phyloP scores from a whole-genome alignment of 2,329 filamentous ascomycete genomes.

The Colletotrichum sp. region DNA sequence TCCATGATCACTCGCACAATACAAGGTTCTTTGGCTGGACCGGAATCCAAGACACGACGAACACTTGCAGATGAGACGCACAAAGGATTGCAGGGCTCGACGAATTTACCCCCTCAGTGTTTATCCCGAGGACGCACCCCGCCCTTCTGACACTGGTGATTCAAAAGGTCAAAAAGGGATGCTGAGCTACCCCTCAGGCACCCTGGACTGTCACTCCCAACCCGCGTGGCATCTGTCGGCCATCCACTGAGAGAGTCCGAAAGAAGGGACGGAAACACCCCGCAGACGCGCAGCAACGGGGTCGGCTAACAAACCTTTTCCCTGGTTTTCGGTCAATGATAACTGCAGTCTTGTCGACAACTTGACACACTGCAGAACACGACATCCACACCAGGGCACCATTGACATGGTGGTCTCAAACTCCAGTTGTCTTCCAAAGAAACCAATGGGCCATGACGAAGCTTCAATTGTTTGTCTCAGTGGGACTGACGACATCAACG shows the following conservation, averaged over 20 bases:
- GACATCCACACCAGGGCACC: not conserved
- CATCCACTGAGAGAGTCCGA: not conserved
- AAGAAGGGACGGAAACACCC: slow-evolving; percentile 14
- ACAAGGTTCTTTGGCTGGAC: not conserved
- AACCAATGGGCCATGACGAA: not conserved
- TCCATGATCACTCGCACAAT: not conserved
- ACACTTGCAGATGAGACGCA: not conserved
- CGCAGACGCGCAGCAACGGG: slow-evolving; percentile 10
- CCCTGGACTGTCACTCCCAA: not conserved
- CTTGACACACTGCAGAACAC: not conserved
- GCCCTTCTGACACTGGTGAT: not conserved
- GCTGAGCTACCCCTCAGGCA: not conserved
- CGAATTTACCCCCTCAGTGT: not conserved
- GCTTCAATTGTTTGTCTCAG: not conserved
- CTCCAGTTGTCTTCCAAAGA: not conserved
- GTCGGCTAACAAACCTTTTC: not conserved
- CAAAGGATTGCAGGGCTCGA: not conserved
- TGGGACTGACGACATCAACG: not conserved
- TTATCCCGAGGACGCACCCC: not conserved
- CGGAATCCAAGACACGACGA: not conserved
- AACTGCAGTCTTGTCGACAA: not conserved
- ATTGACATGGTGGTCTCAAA: not conserved
- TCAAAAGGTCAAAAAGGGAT: not conserved
- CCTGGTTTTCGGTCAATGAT: slow-evolving; percentile 2
- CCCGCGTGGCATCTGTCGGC: slow-evolving; percentile 1